A percentile compares a stretch with the other conserved stretches of the same genome.
Conservation (phyloP, 2,329 filamentous ascomycete genomes). For the Macrophomina tecta region DNA sequence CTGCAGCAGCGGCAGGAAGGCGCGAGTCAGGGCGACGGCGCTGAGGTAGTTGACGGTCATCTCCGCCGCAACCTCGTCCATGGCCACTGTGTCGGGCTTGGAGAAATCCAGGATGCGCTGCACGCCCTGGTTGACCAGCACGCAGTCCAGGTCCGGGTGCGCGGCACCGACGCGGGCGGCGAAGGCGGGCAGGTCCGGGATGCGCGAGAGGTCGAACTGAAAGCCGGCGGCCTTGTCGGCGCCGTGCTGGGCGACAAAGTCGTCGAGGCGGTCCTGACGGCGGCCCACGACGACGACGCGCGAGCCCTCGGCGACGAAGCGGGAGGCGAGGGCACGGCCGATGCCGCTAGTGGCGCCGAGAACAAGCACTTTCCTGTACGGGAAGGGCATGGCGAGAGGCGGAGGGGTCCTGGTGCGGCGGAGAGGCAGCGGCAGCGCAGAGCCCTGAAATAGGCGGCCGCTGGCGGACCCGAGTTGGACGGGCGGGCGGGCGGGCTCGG, state of each 20-base stretch:
- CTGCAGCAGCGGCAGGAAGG: slow-evolving; percentile 55
- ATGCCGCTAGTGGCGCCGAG: slow-evolving; percentile 63
- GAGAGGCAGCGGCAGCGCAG: no score
- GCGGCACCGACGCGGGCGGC: slow-evolving; percentile 42
- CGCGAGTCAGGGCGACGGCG: slow-evolving; percentile 52
- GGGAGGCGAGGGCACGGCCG: slow-evolving; percentile 55
- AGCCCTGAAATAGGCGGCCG: no score
- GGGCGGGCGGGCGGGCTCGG: no score
- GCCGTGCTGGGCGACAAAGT: slow-evolving; percentile 55
- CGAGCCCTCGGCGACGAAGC: slow-evolving; percentile 54
- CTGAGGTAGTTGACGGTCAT: slow-evolving; percentile 57
- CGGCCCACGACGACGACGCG: slow-evolving; percentile 64
- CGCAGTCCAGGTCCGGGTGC: slow-evolving; percentile 60
- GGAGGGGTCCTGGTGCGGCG: background rate
- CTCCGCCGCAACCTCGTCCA: slow-evolving; percentile 50
- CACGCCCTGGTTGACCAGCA: slow-evolving; percentile 65
- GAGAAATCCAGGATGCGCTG: slow-evolving; percentile 58
- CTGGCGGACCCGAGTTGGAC: no score
- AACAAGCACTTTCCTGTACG: slow-evolving; percentile 62
- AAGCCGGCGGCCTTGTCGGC: slow-evolving; percentile 47
- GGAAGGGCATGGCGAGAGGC: slow-evolving; percentile 56
- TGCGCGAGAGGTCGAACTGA: slow-evolving; percentile 56
- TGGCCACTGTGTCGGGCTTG: slow-evolving; percentile 51
- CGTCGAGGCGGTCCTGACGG: slow-evolving; percentile 58
- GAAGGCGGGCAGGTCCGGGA: slow-evolving; percentile 52